These are phyloP conservation scores for Usnea hakonensis DNA, from an alignment of 495 filamentous ascomycete genomes.

Conservation along the genomic window DNA sequence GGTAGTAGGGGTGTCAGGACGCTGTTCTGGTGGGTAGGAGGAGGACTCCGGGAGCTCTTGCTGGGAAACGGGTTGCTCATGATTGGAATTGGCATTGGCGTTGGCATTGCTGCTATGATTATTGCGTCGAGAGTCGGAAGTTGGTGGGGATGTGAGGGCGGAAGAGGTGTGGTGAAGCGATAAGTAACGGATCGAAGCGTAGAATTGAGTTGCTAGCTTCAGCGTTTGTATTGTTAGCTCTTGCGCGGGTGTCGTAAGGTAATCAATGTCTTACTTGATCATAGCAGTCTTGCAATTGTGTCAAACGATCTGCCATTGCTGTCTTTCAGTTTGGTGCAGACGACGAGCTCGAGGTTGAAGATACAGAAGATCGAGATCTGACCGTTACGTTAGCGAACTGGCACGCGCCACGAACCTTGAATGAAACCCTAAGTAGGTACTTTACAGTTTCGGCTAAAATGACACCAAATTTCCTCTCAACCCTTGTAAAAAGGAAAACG, in stretches of 20 bases:
- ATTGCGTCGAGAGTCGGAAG: background rate
- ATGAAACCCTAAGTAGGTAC: too few relatives aligned
- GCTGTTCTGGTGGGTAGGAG: slow-evolving; percentile 26
- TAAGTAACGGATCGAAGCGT: slow-evolving; percentile 75
- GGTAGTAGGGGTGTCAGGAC: slow-evolving; percentile 52
- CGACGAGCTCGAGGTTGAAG: too few relatives aligned
- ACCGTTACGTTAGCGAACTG: too few relatives aligned
- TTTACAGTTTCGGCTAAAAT: too few relatives aligned
- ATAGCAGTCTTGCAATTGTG: slow-evolving; percentile 89
- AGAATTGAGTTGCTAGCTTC: slow-evolving; percentile 85
- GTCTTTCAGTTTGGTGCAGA: too few relatives aligned
- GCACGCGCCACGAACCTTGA: too few relatives aligned
- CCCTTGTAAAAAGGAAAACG: too few relatives aligned
- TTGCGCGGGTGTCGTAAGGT: background rate
- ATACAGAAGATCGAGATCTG: too few relatives aligned
- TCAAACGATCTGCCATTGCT: slow-evolving; percentile 79
- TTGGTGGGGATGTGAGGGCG: slow-evolving; percentile 46
- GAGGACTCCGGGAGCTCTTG: slow-evolving; percentile 20
- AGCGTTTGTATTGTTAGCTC: slow-evolving; percentile 2
- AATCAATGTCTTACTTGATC: slow-evolving; percentile 57
- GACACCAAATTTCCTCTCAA: too few relatives aligned
- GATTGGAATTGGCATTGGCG: slow-evolving; percentile 44
- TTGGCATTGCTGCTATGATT: background rate
- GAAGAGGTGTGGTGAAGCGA: slow-evolving; percentile 71
- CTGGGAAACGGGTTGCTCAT: slow-evolving; percentile 26